Evolutionary conservation across 2,329 filamentous ascomycete species (phyloP).

Genomic region (Xylariomycetidae sp.): DNA sequence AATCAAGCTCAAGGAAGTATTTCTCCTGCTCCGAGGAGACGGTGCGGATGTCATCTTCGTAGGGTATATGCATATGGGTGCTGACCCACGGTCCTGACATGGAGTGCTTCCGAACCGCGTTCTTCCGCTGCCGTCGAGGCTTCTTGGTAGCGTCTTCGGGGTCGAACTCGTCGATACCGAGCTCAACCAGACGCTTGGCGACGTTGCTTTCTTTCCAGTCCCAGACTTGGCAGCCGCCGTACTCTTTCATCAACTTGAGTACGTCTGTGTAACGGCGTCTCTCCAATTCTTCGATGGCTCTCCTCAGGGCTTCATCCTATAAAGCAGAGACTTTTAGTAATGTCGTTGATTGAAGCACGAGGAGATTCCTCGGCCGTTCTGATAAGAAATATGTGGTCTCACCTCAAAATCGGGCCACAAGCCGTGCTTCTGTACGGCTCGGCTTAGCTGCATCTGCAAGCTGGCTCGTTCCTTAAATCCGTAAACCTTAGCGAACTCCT

Average conservation of each 20-base stretch:
- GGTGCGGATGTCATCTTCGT: too few species aligned
- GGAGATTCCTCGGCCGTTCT: too few species aligned
- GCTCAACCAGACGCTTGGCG: conserved; percentile 44
- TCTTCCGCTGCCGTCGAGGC: conserved; percentile 37
- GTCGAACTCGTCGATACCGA: conserved; percentile 41
- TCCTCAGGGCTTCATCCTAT: conserved; percentile 38
- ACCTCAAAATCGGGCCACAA: conserved; percentile 48
- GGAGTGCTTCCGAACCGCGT: conserved; percentile 15
- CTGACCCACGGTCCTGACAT: conserved; percentile 8
- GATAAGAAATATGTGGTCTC: conserved; percentile 29
- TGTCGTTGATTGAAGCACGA: too few species aligned
- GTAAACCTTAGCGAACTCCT: conserved; percentile 35
- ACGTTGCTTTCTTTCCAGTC: conserved; percentile 47
- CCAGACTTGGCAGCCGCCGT: conserved; percentile 46
- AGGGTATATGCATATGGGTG: too few species aligned
- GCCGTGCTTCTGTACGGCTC: conserved; percentile 44
- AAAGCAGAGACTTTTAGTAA: background rate
- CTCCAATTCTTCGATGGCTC: conserved; percentile 31
- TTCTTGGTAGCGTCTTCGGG: conserved; percentile 34
- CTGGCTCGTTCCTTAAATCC: conserved; percentile 38
- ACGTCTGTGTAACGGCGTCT: conserved; percentile 38
- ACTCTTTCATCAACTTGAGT: conserved; percentile 41
- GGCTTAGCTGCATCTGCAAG: conserved; percentile 53
- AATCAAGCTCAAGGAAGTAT: conserved; percentile 19
- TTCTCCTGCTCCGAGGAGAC: too few species aligned